Evolutionary conservation across 108 stramenopile species (phyloP), one percentile per base, ranked within the genome.

Genomic region (Parmales sp.): DNA sequence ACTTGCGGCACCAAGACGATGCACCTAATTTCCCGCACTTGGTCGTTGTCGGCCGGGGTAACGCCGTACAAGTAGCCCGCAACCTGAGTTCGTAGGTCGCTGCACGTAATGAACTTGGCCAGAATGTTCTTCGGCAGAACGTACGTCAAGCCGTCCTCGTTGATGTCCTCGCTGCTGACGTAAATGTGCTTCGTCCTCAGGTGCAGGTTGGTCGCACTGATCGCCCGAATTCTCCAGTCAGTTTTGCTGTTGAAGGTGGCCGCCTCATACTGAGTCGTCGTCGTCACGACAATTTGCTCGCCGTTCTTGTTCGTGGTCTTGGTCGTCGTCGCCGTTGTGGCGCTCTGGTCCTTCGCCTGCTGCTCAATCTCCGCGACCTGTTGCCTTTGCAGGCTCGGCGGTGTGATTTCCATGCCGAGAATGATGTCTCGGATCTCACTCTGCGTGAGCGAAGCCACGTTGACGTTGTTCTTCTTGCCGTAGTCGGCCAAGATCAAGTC

Each of bases 301-400:
- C 98, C 98, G 65, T 94, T 95, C 28, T 94, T 90, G 81, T 99
- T 99, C 5, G 95, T 96, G n/a, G 93, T 95, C 72, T 91, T 93
- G 5, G 95, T 97, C 39, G 98, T 97, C 16, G 93, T 92, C 34
- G 96, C 96, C 23, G 95, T 95, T 82, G 97, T 79, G 72, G 95
- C 93, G 16, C 91, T 89, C 72, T 95, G 94, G 69, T 96, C 95
- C 11, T 94, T 78, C 34, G 95, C 92, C 72, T 96, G 94, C 63
- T 93, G 92, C 84, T 99, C 98, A 72, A 99, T 94, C 83, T 99
- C 98, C 5, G 98, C 94, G 39, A 99, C 92, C 80, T 99, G 98
- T 71, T 99, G 96, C 3, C 98, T 82, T 72, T 99, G 98, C 73
- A 97, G 84, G 1, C 93, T 94, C 29, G 98, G 98, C 36, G 98